Evolutionary conservation across 768 basidiomycete genomes (phyloP).

Genomic region (Amanita fuliginea): DNA sequence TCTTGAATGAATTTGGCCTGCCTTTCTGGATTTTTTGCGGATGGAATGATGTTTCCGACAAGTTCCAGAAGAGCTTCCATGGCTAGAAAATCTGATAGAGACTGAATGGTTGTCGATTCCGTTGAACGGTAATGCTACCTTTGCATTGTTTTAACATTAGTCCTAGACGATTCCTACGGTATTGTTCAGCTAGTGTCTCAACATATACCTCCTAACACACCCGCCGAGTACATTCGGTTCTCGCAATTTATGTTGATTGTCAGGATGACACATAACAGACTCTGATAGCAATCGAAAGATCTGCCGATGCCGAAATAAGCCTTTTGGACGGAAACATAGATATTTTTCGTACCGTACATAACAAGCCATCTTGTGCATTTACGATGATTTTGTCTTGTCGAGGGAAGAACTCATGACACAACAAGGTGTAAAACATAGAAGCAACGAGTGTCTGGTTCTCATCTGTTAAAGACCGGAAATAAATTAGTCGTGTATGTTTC

Average conservation of each 20-base stretch:
- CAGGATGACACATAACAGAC: constrained; percentile 24
- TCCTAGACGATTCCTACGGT: constrained; percentile 34
- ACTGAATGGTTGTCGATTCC: not conserved
- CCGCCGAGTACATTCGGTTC: constrained; percentile 34
- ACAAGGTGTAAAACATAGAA: constrained; percentile 5
- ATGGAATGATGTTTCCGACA: constrained; percentile 44
- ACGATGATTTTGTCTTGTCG: not conserved
- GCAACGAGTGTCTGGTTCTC: constrained; percentile 19
- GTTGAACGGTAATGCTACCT: constrained; percentile 21
- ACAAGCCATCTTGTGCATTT: constrained; percentile 3
- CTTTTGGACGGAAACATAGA: constrained; percentile 6
- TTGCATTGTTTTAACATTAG: constrained; percentile 32
- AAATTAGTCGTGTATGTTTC: constrained; percentile 13
- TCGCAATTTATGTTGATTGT: constrained; percentile 37
- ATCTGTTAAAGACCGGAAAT: constrained; percentile 21
- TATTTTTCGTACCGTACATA: constrained; percentile 8
- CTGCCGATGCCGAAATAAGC: constrained; percentile 27
- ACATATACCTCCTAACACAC: constrained; percentile 18
- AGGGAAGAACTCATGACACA: constrained; percentile 19
- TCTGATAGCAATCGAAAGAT: constrained; percentile 44
- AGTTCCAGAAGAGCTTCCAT: constrained; percentile 47
- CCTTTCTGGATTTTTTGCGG: constrained; percentile 22
- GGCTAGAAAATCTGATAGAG: constrained; percentile 34
- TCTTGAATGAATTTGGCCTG: constrained; percentile 38
- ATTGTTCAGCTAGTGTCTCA: not conserved